Base-by-base conservation (phyloP, 768 basidiomycete genomes). In the Lactarius indigo region DNA sequence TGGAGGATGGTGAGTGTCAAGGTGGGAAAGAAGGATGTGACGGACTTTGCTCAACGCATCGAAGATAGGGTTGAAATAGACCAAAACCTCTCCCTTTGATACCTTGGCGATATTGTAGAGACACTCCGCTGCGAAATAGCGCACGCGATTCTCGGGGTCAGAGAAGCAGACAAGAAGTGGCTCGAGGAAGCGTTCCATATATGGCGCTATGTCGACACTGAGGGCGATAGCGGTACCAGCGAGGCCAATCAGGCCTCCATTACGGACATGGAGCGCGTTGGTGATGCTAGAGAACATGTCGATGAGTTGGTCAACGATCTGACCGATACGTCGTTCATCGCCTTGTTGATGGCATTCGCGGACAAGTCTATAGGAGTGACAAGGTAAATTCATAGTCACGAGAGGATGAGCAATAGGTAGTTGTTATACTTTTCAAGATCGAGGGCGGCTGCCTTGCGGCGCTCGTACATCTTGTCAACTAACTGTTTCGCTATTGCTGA, bases 41-140 rank as follows among this genome's bases (percentile, higher is more conserved):
- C 85, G 64, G 72, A 96, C 96, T 83, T 98, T 98, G 82, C 93
- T 95, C 68, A 98, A 82, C 1, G 95, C 91, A 77, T 98, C 97
- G 72, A 99, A 99, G 63, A 98, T 94, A 64, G 96, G 94, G 74
- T 99, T 99, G 80, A 98, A 99, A 75, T 96, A 97, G 17, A 98
- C 87, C 64, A 99, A 80, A 37, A 98, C 89, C 76, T 98, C 96
- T 44, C 96, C 97, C 73, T 97, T 96, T 37, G 95, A 96, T 18
- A 97, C 96, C 77, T 96, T 94, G 31, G 92, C 93, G 69, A 99
- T 96, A 78, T 99, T 99, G 80, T 99, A 99, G 69, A 99, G 79
- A 74, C 95, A 96, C 75, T 99, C 97, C 30, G 94, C 96, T 6
- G 96, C 96, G 80, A 97, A 98, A 79, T 98, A 99, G 54, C 94